phyloP scores from a whole-genome alignment of 1,139 yeast genomes.

The Suhomyces bribrorum region DNA sequence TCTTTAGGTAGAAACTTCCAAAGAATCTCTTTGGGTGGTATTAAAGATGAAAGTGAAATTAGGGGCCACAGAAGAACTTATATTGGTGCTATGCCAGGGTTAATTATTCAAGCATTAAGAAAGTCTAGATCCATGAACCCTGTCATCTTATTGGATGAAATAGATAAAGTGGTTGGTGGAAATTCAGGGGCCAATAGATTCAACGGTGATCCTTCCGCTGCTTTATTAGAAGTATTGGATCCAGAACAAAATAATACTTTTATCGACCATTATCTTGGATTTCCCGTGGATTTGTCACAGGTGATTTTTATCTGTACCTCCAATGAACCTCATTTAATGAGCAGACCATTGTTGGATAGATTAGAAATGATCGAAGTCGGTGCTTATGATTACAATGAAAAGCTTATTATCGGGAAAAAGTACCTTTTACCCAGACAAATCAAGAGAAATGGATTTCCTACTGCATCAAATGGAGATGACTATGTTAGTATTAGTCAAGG shows the following conservation, averaged over 20 bases:
- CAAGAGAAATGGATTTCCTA: conserved; percentile 65
- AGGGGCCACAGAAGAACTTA: conserved; percentile 92
- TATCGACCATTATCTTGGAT: conserved; percentile 83
- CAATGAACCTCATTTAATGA: conserved; percentile 73
- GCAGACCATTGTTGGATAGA: conserved; percentile 81
- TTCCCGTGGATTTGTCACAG: conserved; percentile 84
- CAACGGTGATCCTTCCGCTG: conserved; percentile 92
- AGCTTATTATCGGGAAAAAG: conserved; percentile 67
- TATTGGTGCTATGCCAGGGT: conserved; percentile 93
- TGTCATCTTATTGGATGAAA: conserved; percentile 84
- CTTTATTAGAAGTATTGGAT: conserved; percentile 83
- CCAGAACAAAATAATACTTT: conserved; percentile 85
- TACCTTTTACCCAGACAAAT: conserved; percentile 82
- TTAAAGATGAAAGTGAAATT: conserved; percentile 87
- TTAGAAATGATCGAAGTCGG: conserved; percentile 81
- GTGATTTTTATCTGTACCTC: conserved; percentile 89
- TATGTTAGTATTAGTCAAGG: conserved; percentile 46
- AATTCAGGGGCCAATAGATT: conserved; percentile 47
- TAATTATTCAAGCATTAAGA: conserved; percentile 74
- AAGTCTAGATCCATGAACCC: conserved; percentile 84
- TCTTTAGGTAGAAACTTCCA: conserved; percentile 79
- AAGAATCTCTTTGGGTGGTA: conserved; percentile 84
- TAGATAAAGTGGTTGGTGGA: conserved; percentile 78
- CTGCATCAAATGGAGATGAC: conserved; percentile 19
- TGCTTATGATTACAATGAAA: conserved; percentile 83